These are phyloP conservation scores for Colletotrichum lini DNA, from an alignment of 2,329 filamentous ascomycete species.

Conservation along the genomic window DNA sequence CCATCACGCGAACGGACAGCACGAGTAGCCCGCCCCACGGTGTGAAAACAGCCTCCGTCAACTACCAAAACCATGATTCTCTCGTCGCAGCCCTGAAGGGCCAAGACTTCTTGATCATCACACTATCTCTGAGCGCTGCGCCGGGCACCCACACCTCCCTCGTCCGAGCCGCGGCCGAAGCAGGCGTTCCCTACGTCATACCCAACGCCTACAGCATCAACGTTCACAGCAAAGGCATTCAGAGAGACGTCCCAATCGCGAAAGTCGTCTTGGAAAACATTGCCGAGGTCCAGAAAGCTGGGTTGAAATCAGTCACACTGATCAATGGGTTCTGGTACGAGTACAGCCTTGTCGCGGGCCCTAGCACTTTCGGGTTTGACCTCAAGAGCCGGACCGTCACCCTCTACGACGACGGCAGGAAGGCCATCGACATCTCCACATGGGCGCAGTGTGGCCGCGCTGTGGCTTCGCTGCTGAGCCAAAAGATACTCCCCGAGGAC, in stretches of 20 bases:
- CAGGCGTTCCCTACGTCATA: constrained; percentile 65
- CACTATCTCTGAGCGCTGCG: constrained; percentile 55
- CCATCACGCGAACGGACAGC: constrained; percentile 63
- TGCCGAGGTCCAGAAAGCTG: constrained; percentile 3
- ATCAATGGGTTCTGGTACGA: constrained; percentile 68
- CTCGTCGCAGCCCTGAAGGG: constrained; percentile 64
- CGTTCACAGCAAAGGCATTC: constrained; percentile 36
- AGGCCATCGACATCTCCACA: constrained; percentile 70
- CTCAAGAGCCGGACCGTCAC: constrained; percentile 58
- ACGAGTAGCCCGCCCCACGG: constrained; percentile 57
- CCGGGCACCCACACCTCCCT: constrained; percentile 60
- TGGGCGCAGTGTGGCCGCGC: constrained; percentile 69
- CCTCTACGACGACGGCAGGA: constrained; percentile 68
- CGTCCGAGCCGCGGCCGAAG: constrained; percentile 63
- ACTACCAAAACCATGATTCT: constrained; percentile 58
- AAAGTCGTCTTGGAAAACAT: constrained; percentile 47
- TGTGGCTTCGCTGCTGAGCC: constrained; percentile 54
- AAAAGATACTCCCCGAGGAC: constrained; percentile 45
- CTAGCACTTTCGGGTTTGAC: constrained; percentile 63
- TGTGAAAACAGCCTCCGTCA: constrained; percentile 56
- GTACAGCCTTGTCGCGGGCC: constrained; percentile 57
- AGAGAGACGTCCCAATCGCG: constrained; percentile 53
- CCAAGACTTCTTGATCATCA: constrained; percentile 68
- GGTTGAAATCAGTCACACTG: constrained; percentile 50
- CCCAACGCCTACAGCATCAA: constrained; percentile 60